Base-by-base conservation (phyloP, 2,329 filamentous ascomycete genomes). In the Fusarium annulatum region DNA sequence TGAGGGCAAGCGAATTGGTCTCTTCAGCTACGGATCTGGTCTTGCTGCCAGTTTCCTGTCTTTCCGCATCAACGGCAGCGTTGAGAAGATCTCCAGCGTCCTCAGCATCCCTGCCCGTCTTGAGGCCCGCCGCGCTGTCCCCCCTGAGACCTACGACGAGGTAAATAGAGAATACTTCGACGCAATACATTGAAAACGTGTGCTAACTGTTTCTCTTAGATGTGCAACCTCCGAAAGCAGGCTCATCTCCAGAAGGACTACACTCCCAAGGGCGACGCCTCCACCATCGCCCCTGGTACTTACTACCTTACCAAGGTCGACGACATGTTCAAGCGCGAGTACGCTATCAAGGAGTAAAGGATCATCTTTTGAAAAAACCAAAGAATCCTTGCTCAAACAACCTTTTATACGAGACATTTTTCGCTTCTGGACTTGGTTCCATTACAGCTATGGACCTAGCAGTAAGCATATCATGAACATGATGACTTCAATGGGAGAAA, bases 241-340 rank as follows among this genome's bases (percentile, higher is more conserved):
- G 94, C 93, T 62, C 94, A 96, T 82, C 87, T 96, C 74, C 89
- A 95, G 87, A 96, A 95, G 87, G 86, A 90, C 85, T 96, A 90
- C 85, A 89, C 86, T 73, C 94, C 94, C 70, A 83, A 87, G 78
- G 94, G 94, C 65, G 90, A 90, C 60, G 80, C 87, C 34, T 92
- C 93, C 51, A 93, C 89, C 76, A 88, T 96, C 64, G 81, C 82
- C 69, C 84, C 88, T 67, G 92, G 90, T 67, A 90, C 91, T 28
- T 96, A 96, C 86, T 96, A 95, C 85, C 88, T 96, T 67, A 90
- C 90, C 80, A 91, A 92, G 82, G 89, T 96, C 53, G 93, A 96
- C 80, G 93, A 94, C 78, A 94, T 94, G 93, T 96, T 94, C 91
- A 91, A 93, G 86, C 90, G 94, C 79, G 89, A 89, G 81, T 96